These are phyloP conservation scores for Tricholoma terreum DNA, from an alignment of 768 basidiomycete species.

Conservation along the genomic window DNA sequence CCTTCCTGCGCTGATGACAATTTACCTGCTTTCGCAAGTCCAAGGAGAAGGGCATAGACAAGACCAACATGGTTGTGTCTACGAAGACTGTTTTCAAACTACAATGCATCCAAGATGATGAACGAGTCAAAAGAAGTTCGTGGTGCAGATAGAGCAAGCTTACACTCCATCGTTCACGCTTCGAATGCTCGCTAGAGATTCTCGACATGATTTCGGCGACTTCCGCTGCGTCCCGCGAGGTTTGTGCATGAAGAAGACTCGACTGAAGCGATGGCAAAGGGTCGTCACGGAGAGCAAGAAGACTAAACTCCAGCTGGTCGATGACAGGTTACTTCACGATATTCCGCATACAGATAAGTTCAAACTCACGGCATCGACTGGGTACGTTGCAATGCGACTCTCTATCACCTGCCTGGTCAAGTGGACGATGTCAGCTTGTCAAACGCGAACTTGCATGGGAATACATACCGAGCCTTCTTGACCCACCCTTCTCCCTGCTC, in stretches of 20 bases:
- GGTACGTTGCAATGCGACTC: slow-evolving; percentile 86
- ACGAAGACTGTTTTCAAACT: slow-evolving; percentile 88
- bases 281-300: slow-evolving; percentile 83
- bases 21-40: slow-evolving; percentile 68
- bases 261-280: slow-evolving; percentile 67
- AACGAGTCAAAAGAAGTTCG: slow-evolving; percentile 2
- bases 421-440: slow-evolving; percentile 17
- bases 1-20: slow-evolving; percentile 50
- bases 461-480: slow-evolving; percentile 65
- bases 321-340: slow-evolving; percentile 1
- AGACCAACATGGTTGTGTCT: slow-evolving; percentile 86
- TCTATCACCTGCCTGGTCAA: slow-evolving; percentile 74
- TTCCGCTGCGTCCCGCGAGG: slow-evolving; percentile 36
- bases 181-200: slow-evolving; percentile 65
- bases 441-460: slow-evolving; percentile 7
- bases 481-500: slow-evolving; percentile 81
- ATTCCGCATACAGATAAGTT: background rate
- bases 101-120: slow-evolving; percentile 4
- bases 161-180: slow-evolving; percentile 81
- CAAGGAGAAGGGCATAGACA: slow-evolving; percentile 67
- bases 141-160: slow-evolving; percentile 28
- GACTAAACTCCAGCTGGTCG: slow-evolving; percentile 82
- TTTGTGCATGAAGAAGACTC: slow-evolving; percentile 50
- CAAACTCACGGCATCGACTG: slow-evolving; percentile 73
- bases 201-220: slow-evolving; percentile 53